Percentiles rank a stretch among this genome's conserved stretches.
Conservation (phyloP, 129 eudicot species). For the Scalesia atractyloides region DNA sequence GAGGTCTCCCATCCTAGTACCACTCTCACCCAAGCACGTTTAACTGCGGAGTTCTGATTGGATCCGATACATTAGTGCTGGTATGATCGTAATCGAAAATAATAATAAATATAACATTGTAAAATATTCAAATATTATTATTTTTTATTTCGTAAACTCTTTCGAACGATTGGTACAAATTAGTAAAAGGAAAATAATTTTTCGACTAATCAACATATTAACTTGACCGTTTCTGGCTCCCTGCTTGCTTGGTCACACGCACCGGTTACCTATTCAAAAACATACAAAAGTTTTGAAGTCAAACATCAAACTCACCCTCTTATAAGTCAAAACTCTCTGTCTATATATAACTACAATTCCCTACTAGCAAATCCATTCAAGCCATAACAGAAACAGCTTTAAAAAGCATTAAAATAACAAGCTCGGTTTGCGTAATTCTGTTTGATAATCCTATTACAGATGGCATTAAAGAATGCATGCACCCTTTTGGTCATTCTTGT, state of each 20-base stretch:
- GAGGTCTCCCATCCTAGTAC: too few relatives aligned
- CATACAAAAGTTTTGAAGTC: conserved; percentile 28
- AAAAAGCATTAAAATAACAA: not conserved
- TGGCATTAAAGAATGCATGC: conserved; percentile 32
- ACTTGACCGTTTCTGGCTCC: conserved; percentile 21
- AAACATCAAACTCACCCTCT: conserved; percentile 12
- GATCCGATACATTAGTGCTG: too few relatives aligned
- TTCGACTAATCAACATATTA: conserved; percentile 23
- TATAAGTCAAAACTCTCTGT: not conserved
- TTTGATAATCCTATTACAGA: not conserved
- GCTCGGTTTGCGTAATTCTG: not conserved
- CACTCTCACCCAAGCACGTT: too few relatives aligned
- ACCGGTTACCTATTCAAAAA: conserved; percentile 23
- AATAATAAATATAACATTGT: too few relatives aligned
- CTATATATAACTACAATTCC: conserved; percentile 12
- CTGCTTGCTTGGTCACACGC: conserved; percentile 35
- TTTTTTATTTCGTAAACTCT: not conserved
- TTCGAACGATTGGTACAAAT: not conserved
- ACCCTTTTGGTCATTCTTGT: conserved; percentile 26
- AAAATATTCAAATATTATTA: too few relatives aligned
- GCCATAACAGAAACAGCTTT: not conserved
- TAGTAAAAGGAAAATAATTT: not conserved
- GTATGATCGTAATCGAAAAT: too few relatives aligned
- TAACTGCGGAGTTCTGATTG: too few relatives aligned
- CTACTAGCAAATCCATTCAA: conserved; percentile 10